phyloP scores from a whole-genome alignment of 257 asterid genomes.

The Solanum sejunctum region DNA sequence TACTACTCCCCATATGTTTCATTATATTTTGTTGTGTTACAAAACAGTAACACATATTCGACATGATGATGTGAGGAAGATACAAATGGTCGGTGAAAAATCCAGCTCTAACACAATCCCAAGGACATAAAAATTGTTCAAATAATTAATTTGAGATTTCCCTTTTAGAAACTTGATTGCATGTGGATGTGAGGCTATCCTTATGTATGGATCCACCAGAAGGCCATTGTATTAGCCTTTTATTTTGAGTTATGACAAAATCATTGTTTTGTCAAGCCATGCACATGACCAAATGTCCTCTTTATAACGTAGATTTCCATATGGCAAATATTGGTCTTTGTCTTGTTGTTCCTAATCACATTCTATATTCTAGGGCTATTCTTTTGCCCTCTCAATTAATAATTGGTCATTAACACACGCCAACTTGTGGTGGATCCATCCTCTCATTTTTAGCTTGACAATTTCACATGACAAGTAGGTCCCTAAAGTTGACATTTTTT shows the following conservation, averaged over 20 bases:
- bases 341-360: not conserved
- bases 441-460: not conserved
- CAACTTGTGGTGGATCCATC: not conserved
- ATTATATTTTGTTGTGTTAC: not conserved
- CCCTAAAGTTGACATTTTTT: conserved; percentile 1
- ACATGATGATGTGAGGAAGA: not conserved
- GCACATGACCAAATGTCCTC: not conserved
- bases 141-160: not conserved
- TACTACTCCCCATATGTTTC: not conserved
- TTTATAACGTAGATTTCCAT: not conserved
- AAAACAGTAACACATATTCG: not conserved
- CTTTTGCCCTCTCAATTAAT: not conserved
- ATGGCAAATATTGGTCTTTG: not conserved
- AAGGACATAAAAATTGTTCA: not conserved
- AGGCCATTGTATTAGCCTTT: not conserved
- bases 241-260: not conserved
- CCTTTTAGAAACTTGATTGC: not conserved
- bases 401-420: not conserved
- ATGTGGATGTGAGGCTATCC: not conserved
- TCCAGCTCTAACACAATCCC: not conserved
- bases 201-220: not conserved
- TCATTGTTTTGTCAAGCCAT: not conserved
- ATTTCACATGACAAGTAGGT: not conserved
- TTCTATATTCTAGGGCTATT: not conserved
- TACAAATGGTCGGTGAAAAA: not conserved